These are phyloP conservation scores for Fennellomyces sp. DNA, from an alignment of 371 early-diverging fungal species.

Conservation along the genomic window DNA sequence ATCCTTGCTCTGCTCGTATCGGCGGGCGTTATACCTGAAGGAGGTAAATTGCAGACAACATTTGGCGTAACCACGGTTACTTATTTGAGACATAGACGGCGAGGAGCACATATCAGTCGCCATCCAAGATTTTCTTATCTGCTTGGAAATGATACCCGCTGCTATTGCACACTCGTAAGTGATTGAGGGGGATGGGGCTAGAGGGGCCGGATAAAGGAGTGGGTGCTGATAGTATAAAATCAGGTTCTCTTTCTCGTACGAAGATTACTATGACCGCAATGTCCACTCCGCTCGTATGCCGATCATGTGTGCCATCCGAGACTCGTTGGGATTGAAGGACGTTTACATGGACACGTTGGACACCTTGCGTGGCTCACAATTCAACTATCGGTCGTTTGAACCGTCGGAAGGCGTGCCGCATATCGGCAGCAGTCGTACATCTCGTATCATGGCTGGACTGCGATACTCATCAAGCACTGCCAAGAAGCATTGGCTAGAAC, in stretches of 20 bases:
- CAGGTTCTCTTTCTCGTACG: constrained; percentile 74
- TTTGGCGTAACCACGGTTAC: no score
- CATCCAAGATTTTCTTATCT: constrained; percentile 92
- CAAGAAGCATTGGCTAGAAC: constrained; percentile 77
- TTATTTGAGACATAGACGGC: constrained; percentile 14
- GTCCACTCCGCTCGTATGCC: constrained; percentile 79
- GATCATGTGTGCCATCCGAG: constrained; percentile 76
- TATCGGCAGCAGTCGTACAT: constrained; percentile 59
- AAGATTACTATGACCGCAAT: constrained; percentile 68
- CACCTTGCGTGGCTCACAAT: constrained; percentile 76
- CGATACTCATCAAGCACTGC: constrained; percentile 78
- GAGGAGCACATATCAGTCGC: constrained; percentile 82
- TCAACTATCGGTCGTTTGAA: constrained; percentile 83
- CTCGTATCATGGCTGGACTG: constrained; percentile 77
- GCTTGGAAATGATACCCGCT: constrained; percentile 90
- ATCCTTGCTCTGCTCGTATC: constrained; percentile 82
- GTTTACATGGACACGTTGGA: constrained; percentile 80
- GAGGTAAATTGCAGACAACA: no score
- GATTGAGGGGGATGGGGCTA: neutral
- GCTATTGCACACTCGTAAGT: constrained; percentile 81
- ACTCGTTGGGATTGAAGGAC: constrained; percentile 84
- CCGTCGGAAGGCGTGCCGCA: constrained; percentile 71
- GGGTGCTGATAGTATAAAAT: no score
- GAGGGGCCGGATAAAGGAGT: no score
- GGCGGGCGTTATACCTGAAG: constrained; percentile 69